A percentile compares a stretch with the other conserved stretches of the same genome.
Evolutionary conservation across 2,329 filamentous ascomycete genomes (phyloP).

Genomic region (Laburnicola sp.): DNA sequence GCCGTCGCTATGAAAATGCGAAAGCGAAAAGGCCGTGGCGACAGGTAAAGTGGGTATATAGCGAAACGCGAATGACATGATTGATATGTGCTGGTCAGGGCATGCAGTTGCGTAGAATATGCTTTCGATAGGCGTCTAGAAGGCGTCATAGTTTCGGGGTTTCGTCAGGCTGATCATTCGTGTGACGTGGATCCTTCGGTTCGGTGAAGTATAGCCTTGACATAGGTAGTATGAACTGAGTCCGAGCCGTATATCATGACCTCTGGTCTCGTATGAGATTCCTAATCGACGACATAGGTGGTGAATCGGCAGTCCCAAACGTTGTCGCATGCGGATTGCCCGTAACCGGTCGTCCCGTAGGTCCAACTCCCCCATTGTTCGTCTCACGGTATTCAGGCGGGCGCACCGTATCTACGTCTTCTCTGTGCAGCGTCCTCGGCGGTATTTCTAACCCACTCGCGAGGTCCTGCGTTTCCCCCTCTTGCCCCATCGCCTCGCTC

Average conservation of each 20-base stretch:
- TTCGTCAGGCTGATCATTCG: too few species aligned
- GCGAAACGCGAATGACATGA: too few species aligned
- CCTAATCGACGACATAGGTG: conserved; percentile 8
- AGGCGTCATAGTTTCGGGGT: too few species aligned
- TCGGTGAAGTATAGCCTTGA: too few species aligned
- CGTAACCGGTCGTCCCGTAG: conserved; percentile 6
- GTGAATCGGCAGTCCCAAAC: conserved; percentile 4
- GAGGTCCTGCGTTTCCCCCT: conserved; percentile 6
- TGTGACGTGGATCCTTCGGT: too few species aligned
- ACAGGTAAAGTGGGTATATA: too few species aligned
- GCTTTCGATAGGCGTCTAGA: too few species aligned
- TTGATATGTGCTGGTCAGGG: too few species aligned
- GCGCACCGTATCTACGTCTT: conserved; percentile 33
- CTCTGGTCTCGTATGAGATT: conserved; percentile 4
- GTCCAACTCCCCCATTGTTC: not conserved
- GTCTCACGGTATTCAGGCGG: conserved; percentile 48
- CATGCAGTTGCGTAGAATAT: too few species aligned
- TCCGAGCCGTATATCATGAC: not conserved
- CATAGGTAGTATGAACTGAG: too few species aligned
- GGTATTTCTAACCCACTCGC: conserved; percentile 37
- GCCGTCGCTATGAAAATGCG: too few species aligned
- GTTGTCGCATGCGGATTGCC: conserved; percentile 4
- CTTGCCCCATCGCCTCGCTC: conserved; percentile 22
- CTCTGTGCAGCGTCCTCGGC: conserved; percentile 44
- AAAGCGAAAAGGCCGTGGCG: too few species aligned